These are phyloP conservation scores for Saccharomyces hybrid DNA, from an alignment of 1,139 yeast species.

Conservation along the genomic window DNA sequence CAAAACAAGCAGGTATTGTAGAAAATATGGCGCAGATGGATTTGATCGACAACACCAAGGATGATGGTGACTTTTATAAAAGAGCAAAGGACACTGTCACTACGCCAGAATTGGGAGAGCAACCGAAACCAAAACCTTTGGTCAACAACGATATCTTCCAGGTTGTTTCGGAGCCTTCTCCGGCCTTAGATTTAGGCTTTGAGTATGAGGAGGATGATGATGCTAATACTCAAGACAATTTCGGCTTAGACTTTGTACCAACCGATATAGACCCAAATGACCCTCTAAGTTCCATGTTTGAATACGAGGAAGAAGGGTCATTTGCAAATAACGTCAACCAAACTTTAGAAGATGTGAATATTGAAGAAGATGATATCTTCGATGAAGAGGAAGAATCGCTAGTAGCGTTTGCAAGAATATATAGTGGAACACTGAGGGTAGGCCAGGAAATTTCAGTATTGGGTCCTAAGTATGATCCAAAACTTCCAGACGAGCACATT, in stretches of 20 bases:
- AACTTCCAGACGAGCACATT: slow-evolving; percentile 53
- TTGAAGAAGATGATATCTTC: slow-evolving; percentile 41
- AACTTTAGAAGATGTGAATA: slow-evolving; percentile 30
- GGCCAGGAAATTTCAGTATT: slow-evolving; percentile 72
- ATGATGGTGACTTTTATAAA: slow-evolving; percentile 16
- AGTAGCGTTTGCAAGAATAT: slow-evolving; percentile 83
- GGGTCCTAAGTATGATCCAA: slow-evolving; percentile 84
- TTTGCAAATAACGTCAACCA: slow-evolving; percentile 25
- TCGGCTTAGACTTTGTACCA: slow-evolving; percentile 21
- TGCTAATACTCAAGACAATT: slow-evolving; percentile 11
- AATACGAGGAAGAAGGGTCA: slow-evolving; percentile 32
- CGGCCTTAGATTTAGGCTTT: slow-evolving; percentile 22
- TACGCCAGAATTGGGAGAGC: slow-evolving; percentile 22
- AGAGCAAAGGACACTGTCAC: slow-evolving; percentile 25
- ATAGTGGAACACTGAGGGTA: slow-evolving; percentile 68
- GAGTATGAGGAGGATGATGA: slow-evolving; percentile 16
- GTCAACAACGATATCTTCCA: slow-evolving; percentile 11
- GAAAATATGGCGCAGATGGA: slow-evolving; percentile 31
- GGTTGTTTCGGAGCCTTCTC: slow-evolving; percentile 23
- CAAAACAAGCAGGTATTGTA: slow-evolving; percentile 60
- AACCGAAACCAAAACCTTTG: slow-evolving; percentile 2
- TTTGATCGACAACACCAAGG: slow-evolving; percentile 9
- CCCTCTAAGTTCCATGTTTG: slow-evolving; percentile 31
- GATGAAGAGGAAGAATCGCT: slow-evolving; percentile 53
- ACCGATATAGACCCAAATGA: slow-evolving; percentile 29